phyloP scores from a whole-genome alignment of 1,139 yeast genomes.

The Pneumocystis canis region DNA sequence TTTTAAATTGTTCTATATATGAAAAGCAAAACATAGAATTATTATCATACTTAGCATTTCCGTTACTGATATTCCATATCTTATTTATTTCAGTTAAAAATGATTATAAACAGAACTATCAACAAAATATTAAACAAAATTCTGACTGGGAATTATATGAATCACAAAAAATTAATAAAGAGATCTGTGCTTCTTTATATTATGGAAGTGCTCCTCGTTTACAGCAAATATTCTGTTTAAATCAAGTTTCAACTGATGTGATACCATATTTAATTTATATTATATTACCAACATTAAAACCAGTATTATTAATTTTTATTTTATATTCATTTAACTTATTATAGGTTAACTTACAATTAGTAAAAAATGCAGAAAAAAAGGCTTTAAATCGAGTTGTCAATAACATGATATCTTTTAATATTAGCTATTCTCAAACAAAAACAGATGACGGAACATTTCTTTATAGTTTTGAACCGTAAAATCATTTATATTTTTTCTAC shows the following conservation, averaged over 20 bases:
- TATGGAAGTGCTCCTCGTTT: constrained; percentile 13
- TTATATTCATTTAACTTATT: background rate
- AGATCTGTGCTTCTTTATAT: constrained; percentile 19
- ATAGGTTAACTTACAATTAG: constrained; percentile 13
- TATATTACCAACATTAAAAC: constrained; percentile 20
- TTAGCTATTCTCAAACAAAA: constrained; percentile 19
- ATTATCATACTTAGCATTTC: constrained; percentile 40
- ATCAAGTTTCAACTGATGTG: constrained; percentile 19
- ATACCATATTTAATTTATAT: constrained; percentile 22
- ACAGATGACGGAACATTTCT: constrained; percentile 23
- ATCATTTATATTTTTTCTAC: background rate
- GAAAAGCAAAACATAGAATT: constrained; percentile 35
- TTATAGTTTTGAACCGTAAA: constrained; percentile 23
- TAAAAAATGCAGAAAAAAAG: constrained; percentile 16
- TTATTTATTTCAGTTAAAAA: constrained; percentile 40
- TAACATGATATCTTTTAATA: constrained; percentile 20
- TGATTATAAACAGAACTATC: background rate
- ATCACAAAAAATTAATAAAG: constrained; percentile 14
- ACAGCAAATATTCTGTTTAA: constrained; percentile 18
- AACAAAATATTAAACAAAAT: constrained; percentile 1
- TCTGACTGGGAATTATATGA: constrained; percentile 18
- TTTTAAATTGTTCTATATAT: constrained; percentile 31
- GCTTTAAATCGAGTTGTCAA: constrained; percentile 18
- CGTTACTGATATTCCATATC: constrained; percentile 50
- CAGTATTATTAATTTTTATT: constrained; percentile 4